Percentiles rank a stretch among this genome's conserved stretches.
Conservation (phyloP, 768 basidiomycete genomes). For the Xerocomellus amylosporus region DNA sequence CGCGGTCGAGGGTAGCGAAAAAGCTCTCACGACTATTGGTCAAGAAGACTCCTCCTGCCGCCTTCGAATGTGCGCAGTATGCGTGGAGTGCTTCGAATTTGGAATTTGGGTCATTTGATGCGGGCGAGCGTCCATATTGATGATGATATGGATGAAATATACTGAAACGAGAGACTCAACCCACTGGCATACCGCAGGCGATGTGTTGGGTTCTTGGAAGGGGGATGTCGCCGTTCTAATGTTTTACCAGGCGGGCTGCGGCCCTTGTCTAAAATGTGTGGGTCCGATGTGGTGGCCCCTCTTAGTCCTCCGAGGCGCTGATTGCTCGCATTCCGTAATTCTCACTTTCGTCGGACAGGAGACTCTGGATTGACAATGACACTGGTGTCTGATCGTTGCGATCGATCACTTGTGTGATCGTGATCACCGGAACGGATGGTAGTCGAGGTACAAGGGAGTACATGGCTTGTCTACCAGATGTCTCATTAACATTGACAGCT, state of each 20-base stretch:
- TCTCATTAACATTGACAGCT: background rate
- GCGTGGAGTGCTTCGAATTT: conserved; percentile 30
- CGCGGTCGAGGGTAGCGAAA: conserved; percentile 28
- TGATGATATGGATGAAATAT: conserved; percentile 11
- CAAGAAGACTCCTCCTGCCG: conserved; percentile 14
- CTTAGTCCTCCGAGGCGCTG: conserved; percentile 13
- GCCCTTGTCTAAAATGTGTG: conserved; percentile 20
- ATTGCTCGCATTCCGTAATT: background rate
- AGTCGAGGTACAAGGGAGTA: background rate
- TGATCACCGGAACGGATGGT: conserved; percentile 34
- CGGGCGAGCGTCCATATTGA: conserved; percentile 16
- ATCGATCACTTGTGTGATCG: conserved; percentile 31
- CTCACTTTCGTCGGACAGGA: conserved; percentile 1
- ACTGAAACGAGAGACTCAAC: conserved; percentile 8
- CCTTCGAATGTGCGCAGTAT: conserved; percentile 14
- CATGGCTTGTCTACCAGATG: background rate
- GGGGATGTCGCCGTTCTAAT: conserved; percentile 18
- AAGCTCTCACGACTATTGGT: conserved; percentile 19
- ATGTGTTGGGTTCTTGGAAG: conserved; percentile 13
- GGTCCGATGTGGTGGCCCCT: conserved; percentile 15
- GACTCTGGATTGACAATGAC: conserved; percentile 20
- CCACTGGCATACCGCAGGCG: conserved; percentile 21
- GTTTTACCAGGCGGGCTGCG: conserved; percentile 21
- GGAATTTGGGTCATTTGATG: conserved; percentile 26
- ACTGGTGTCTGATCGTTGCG: conserved; percentile 28